phyloP scores from a whole-genome alignment of 2,329 filamentous ascomycete species.

The Fonsecaea erecta region DNA sequence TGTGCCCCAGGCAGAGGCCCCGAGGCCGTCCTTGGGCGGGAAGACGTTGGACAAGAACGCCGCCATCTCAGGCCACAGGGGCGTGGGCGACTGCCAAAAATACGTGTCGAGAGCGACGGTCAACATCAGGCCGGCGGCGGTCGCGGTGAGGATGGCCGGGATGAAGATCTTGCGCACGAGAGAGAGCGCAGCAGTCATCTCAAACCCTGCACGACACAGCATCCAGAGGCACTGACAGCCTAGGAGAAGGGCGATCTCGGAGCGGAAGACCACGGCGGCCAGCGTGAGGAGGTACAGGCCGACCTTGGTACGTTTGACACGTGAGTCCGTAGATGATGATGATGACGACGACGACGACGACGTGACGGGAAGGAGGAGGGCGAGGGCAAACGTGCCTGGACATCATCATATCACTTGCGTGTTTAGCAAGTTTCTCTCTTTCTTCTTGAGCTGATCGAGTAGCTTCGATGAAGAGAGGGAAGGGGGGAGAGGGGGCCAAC shows the following conservation, averaged over 20 bases:
- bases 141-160: conserved; percentile 67
- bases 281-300: conserved; percentile 77
- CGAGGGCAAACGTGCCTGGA: conserved; percentile 49
- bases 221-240: conserved; percentile 69
- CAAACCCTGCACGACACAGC: conserved; percentile 50
- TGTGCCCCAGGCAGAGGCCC: conserved; percentile 82
- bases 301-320: conserved; percentile 61
- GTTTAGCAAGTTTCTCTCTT: not conserved
- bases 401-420: not conserved
- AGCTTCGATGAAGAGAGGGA: no score
- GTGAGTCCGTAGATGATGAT: conserved; percentile 30
- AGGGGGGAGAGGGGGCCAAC: not conserved
- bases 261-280: conserved; percentile 82
- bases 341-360: conserved; percentile 41
- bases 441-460: no score
- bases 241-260: conserved; percentile 83
- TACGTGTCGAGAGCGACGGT: conserved; percentile 84
- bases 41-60: conserved; percentile 93
- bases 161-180: conserved; percentile 56
- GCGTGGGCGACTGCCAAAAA: conserved; percentile 77
- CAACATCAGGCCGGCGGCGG: conserved; percentile 66
- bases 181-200: conserved; percentile 33
- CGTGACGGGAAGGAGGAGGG: conserved; percentile 55
- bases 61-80: conserved; percentile 85
- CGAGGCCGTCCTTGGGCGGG: conserved; percentile 61